Evolutionary conservation across 2,329 filamentous ascomycete genomes (phyloP).

Genomic region (Nigrospora osmanthi): DNA sequence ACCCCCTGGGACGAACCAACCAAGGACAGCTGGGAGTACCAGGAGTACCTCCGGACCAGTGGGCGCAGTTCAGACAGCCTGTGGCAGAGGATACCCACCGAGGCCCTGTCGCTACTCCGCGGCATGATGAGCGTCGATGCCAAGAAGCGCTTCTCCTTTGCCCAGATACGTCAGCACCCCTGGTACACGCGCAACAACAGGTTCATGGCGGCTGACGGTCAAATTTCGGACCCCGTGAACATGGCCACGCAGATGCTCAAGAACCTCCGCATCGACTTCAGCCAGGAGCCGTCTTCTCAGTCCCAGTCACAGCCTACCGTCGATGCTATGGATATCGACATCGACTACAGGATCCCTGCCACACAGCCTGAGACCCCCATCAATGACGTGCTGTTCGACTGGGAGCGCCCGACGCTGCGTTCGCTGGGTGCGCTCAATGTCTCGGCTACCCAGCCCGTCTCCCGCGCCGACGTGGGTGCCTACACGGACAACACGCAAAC

Average conservation of each 20-base stretch:
- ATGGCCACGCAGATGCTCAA: constrained; percentile 95
- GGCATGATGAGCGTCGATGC: constrained; percentile 88
- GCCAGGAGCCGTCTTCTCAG: constrained; percentile 48
- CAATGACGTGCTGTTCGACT: constrained; percentile 73
- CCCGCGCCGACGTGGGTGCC: constrained; percentile 24
- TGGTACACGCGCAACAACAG: constrained; percentile 87
- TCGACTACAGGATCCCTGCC: constrained; percentile 53
- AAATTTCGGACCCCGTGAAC: constrained; percentile 67
- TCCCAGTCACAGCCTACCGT: constrained; percentile 27
- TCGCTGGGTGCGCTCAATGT: constrained; percentile 34
- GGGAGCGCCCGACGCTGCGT: constrained; percentile 66
- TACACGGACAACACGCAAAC: constrained; percentile 24
- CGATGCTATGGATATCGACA: constrained; percentile 67
- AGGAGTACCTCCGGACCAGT: constrained; percentile 73
- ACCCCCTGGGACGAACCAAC: constrained; percentile 97
- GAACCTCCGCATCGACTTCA: constrained; percentile 82
- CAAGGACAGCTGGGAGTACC: constrained; percentile 77
- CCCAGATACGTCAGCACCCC: constrained; percentile 80
- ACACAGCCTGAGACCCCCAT: constrained; percentile 79
- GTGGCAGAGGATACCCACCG: constrained; percentile 70
- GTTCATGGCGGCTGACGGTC: constrained; percentile 67
- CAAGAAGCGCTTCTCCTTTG: constrained; percentile 70
- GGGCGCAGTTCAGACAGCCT: constrained; percentile 79
- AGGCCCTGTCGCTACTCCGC: constrained; percentile 73
- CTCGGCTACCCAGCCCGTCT: constrained; percentile 42